Conservation (phyloP, 768 basidiomycete genomes). For the Coprinellus micaceus region DNA sequence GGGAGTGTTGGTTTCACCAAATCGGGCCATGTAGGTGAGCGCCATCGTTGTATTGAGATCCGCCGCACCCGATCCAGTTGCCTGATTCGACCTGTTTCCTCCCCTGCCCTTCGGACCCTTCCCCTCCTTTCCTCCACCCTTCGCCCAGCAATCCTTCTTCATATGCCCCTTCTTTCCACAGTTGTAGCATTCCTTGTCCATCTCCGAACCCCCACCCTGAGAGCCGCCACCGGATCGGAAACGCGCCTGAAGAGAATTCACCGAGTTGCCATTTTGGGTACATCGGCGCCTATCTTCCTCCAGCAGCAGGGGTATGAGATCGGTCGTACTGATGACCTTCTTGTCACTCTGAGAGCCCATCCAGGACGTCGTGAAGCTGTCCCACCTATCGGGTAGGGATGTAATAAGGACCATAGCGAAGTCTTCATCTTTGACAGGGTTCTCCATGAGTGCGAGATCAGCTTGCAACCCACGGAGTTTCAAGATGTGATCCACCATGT, state of each 20-base stretch:
- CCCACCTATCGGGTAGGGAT: conserved; percentile 26
- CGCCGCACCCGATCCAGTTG: not conserved
- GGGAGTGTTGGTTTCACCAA: not conserved
- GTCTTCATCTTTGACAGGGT: conserved; percentile 23
- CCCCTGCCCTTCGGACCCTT: conserved; percentile 21
- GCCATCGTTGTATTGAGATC: conserved; percentile 6
- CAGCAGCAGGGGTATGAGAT: conserved; percentile 21
- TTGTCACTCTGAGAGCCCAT: conserved; percentile 18
- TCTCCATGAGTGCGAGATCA: conserved; percentile 23
- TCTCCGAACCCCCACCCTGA: not conserved
- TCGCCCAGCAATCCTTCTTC: conserved; percentile 30
- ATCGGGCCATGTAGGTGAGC: not conserved
- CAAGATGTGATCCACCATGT: conserved; percentile 24
- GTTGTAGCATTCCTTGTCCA: conserved; percentile 22
- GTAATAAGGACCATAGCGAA: conserved; percentile 28
- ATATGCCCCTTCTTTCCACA: conserved; percentile 29
- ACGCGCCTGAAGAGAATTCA: conserved; percentile 1
- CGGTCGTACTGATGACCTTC: conserved; percentile 15
- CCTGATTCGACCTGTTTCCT: not conserved
- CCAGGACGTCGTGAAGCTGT: conserved; percentile 22
- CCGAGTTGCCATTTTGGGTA: too few species aligned
- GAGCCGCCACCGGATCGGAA: too few species aligned
- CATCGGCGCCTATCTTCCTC: conserved; percentile 18
- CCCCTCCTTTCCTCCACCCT: conserved; percentile 36
- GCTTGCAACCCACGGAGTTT: conserved; percentile 22